Base-by-base conservation (phyloP, 345 rosid genomes). In the Punica granatum region DNA sequence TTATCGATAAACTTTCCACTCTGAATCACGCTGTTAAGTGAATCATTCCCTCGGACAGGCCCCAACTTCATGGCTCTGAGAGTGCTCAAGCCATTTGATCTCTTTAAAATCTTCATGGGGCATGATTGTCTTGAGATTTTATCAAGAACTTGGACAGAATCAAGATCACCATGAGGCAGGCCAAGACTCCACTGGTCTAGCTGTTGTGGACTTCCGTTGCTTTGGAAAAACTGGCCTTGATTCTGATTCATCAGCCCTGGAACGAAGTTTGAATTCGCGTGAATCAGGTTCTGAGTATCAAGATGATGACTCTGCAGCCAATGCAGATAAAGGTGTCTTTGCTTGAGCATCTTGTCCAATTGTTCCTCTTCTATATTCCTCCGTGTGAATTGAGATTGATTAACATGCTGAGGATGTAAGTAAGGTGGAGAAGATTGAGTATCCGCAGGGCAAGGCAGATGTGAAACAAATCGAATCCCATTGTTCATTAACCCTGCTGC, bases 51-150 rank as follows among this genome's bases (percentile, higher is more conserved):
- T 61, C 66, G 75, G 33, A 72, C 72, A 32, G 84, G 65, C 19
- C 86, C 84, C 31, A 82, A 85, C 62, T 79, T 90, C 31, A 83
- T 68, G 54, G 84, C 74, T 74, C 84, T 86, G 31, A 77, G 67
- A 0, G 77, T 74, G 82, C 80, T 82, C 68, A 73, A 32, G 41
- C 87, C 89, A 19, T 80, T 82, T 7, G 90, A 73, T 81, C 90
- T 83, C 75, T 81, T 81, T n/a, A 81, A 64, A 73, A 83, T 81
- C 81, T 86, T 90, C 73, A 82, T 87, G 4, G 92, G 89, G 69
- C 75, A 82, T 44, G 39, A 73, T 67, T 75, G 80, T 54, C 62
- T 77, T 32, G 84, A 81, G 23, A 73, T 63, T 54, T 73, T 82
- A 44, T 81, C 82, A 60, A 69, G 42, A 72, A 68, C 70, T 56